Evolutionary conservation across 176 grass and related monocot genomes (phyloP).

Genomic region (Carex myosuroides): DNA sequence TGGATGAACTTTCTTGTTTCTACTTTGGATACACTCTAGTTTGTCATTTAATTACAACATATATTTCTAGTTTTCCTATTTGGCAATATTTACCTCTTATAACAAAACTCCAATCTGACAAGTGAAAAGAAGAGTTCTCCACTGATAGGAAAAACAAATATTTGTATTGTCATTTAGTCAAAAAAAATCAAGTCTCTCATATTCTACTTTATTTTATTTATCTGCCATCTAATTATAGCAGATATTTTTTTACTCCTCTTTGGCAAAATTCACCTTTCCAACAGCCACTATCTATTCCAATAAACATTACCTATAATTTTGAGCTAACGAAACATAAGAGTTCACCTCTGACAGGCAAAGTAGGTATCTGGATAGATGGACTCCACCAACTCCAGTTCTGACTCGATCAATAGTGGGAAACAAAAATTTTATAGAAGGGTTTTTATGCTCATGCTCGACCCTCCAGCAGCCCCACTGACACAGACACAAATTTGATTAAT

Average conservation of each 20-base stretch:
- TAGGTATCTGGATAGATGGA: constrained; percentile 57
- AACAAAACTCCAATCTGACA: background rate
- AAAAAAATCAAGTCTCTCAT: background rate
- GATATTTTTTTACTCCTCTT: background rate
- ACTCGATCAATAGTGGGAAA: constrained; percentile 86
- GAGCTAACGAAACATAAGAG: constrained; percentile 3
- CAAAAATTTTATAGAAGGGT: constrained; percentile 61
- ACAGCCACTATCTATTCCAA: background rate
- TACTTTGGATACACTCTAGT: background rate
- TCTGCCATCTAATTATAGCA: background rate
- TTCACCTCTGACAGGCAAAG: constrained; percentile 75
- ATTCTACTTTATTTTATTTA: background rate
- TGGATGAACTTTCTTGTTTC: background rate
- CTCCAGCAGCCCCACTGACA: constrained; percentile 90
- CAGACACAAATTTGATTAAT: constrained; percentile 14
- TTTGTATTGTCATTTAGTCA: background rate
- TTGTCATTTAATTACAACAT: background rate
- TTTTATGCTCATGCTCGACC: constrained; percentile 47
- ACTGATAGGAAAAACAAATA: background rate
- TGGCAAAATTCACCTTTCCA: background rate
- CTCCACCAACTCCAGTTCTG: constrained; percentile 46
- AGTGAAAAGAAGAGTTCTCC: background rate
- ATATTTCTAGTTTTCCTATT: background rate
- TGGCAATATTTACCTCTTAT: background rate
- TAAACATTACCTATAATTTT: background rate